These are phyloP conservation scores for Chaetomidium leptoderma DNA, from an alignment of 495 filamentous ascomycete species.

Conservation along the genomic window DNA sequence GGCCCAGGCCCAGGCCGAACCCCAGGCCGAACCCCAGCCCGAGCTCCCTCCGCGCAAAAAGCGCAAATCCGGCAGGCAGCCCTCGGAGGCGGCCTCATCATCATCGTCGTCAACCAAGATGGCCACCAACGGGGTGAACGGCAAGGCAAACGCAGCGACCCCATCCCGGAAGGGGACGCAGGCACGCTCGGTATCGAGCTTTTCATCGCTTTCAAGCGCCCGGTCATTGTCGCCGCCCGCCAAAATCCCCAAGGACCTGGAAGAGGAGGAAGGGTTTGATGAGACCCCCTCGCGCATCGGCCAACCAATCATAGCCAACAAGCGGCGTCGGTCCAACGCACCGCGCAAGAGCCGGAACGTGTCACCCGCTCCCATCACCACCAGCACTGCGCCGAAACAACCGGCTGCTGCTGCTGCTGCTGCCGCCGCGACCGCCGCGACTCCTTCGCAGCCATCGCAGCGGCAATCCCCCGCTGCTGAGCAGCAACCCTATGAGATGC, in stretches of 20 bases:
- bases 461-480: slow-evolving; percentile 20
- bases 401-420: slow-evolving; percentile 9
- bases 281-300: slow-evolving; percentile 26
- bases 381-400: slow-evolving; percentile 16
- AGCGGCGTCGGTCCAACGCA: slow-evolving; percentile 28
- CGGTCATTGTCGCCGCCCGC: slow-evolving; percentile 32
- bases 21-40: slow-evolving; percentile 6
- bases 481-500: slow-evolving; percentile 32
- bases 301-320: slow-evolving; percentile 29
- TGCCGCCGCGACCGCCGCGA: too few relatives aligned
- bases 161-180: slow-evolving; percentile 25
- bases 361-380: slow-evolving; percentile 26
- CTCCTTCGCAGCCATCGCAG: slow-evolving; percentile 10
- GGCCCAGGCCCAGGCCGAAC: slow-evolving; percentile 12
- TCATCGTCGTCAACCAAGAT: slow-evolving; percentile 4
- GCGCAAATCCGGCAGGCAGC: slow-evolving; percentile 28
- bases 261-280: slow-evolving; percentile 16
- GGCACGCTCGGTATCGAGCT: slow-evolving; percentile 27
- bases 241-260: slow-evolving; percentile 15
- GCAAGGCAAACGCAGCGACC: slow-evolving; percentile 26
- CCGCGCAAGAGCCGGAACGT: slow-evolving; percentile 37
- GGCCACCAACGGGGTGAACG: slow-evolving; percentile 19
- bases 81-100: slow-evolving; percentile 22
- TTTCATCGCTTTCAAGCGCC: slow-evolving; percentile 34
- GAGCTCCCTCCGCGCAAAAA: slow-evolving; percentile 30